Evolutionary conservation across 2,329 filamentous ascomycete genomes (phyloP).

Genomic region (Albifimbria verrucaria): DNA sequence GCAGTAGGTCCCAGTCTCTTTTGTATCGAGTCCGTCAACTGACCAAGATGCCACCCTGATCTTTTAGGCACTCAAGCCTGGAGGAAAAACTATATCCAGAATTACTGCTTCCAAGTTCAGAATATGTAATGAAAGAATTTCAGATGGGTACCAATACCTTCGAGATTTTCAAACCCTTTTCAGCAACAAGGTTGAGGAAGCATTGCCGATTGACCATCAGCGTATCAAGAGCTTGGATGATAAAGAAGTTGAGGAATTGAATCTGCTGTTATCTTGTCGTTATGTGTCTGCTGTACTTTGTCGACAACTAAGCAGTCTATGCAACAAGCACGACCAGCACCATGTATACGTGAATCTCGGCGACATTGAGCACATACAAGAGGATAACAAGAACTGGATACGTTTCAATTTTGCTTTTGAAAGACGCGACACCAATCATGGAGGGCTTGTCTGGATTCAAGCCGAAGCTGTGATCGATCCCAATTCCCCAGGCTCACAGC

Average conservation of each 20-base stretch:
- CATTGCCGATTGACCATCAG: too few relatives aligned
- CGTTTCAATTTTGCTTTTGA: not conserved
- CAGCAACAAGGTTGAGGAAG: too few relatives aligned
- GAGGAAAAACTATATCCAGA: too few relatives aligned
- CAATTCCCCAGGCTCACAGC: too few relatives aligned
- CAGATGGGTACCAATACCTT: too few relatives aligned
- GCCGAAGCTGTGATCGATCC: not conserved
- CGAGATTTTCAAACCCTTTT: too few relatives aligned
- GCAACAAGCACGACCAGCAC: not conserved
- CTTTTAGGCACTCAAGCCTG: too few relatives aligned
- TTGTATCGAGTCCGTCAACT: too few relatives aligned
- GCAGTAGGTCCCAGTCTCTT: too few relatives aligned
- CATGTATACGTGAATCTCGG: not conserved
- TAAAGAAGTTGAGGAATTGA: not conserved
- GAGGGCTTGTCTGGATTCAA: not conserved
- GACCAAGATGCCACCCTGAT: too few relatives aligned
- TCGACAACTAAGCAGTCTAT: not conserved
- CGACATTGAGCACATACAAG: not conserved
- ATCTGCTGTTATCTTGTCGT: not conserved
- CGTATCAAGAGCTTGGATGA: not conserved
- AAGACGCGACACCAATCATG: not conserved
- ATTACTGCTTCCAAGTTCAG: too few relatives aligned
- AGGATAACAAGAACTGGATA: not conserved
- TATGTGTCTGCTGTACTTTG: not conserved
- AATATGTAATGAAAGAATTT: too few relatives aligned